Conservation (phyloP, 495 filamentous ascomycete species). For the Elaphomyces granulatus region DNA sequence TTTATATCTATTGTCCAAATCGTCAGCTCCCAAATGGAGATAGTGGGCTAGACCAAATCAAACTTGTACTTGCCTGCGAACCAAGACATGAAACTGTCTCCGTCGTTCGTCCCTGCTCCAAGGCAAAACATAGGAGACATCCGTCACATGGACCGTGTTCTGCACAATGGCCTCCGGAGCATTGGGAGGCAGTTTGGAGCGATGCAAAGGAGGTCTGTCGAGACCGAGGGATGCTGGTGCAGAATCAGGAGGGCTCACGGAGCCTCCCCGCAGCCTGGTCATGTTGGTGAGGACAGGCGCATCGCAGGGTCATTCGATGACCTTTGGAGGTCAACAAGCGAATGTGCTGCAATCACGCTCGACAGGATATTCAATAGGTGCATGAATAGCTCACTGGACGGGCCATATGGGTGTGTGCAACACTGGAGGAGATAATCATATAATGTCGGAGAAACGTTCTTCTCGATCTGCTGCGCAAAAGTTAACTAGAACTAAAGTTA, state of each 20-base stretch:
- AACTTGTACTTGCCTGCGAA: conserved; percentile 29
- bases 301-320: conserved; percentile 7
- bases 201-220: conserved; percentile 20
- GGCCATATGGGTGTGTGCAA: background rate
- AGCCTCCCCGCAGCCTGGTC: conserved; percentile 36
- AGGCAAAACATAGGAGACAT: conserved; percentile 31
- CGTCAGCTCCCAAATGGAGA: conserved; percentile 1
- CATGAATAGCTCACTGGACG: background rate
- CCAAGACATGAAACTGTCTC: conserved; percentile 37
- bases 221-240: conserved; percentile 16
- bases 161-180: conserved; percentile 33
- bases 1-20: conserved; percentile 48
- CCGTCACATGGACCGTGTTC: conserved; percentile 36
- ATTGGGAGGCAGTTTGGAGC: conserved; percentile 33
- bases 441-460: no score
- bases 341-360: background rate
- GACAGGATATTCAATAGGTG: background rate
- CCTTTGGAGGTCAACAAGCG: background rate
- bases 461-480: no score
- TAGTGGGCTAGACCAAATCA: background rate
- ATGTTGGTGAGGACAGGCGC: conserved; percentile 19
- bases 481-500: no score
- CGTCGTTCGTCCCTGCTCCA: conserved; percentile 37
- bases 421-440: no score
- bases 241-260: conserved; percentile 22